Conservation (phyloP, 2,329 filamentous ascomycete genomes). For the Xylariales sp. region DNA sequence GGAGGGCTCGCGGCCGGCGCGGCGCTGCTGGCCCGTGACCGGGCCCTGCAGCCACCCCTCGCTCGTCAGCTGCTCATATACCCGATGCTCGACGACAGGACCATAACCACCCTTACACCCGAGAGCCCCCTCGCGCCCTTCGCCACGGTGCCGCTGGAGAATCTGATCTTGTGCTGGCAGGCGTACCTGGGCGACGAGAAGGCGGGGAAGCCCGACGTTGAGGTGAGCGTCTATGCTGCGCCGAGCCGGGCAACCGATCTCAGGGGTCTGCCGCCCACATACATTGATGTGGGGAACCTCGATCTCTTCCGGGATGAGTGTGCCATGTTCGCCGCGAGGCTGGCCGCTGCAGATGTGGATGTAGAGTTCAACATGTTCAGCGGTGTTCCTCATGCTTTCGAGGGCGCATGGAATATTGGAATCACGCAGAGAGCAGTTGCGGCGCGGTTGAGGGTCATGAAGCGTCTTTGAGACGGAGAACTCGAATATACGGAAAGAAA, state of each 20-base stretch:
- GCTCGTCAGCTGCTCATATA: slow-evolving; percentile 26
- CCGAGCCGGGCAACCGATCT: slow-evolving; percentile 18
- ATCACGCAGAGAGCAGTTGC: slow-evolving; percentile 11
- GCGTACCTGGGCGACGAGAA: slow-evolving; percentile 14
- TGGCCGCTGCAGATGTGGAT: slow-evolving; percentile 15
- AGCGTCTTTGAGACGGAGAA: neutral
- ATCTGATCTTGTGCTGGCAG: slow-evolving; percentile 13
- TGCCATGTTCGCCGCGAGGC: slow-evolving; percentile 14
- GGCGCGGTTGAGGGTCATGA: slow-evolving; percentile 2
- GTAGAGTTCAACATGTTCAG: slow-evolving; percentile 22
- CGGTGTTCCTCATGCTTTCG: slow-evolving; percentile 20
- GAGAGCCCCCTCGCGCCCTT: slow-evolving; percentile 10
- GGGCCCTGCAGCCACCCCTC: slow-evolving; percentile 18
- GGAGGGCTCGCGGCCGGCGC: slow-evolving; percentile 47
- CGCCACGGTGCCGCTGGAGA: slow-evolving; percentile 8
- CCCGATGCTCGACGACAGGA: slow-evolving; percentile 28
- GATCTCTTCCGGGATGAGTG: slow-evolving; percentile 21
- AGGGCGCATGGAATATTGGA: slow-evolving; percentile 8
- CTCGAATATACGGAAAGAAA: neutral
- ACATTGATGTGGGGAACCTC: slow-evolving; percentile 20
- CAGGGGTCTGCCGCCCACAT: slow-evolving; percentile 18
- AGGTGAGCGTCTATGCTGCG: slow-evolving; percentile 17
- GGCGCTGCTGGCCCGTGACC: slow-evolving; percentile 36
- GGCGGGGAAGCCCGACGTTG: slow-evolving; percentile 11
- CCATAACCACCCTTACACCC: neutral